Base-by-base conservation (phyloP, 2,329 filamentous ascomycete species). In the Pseudopithomyces chartarum region DNA sequence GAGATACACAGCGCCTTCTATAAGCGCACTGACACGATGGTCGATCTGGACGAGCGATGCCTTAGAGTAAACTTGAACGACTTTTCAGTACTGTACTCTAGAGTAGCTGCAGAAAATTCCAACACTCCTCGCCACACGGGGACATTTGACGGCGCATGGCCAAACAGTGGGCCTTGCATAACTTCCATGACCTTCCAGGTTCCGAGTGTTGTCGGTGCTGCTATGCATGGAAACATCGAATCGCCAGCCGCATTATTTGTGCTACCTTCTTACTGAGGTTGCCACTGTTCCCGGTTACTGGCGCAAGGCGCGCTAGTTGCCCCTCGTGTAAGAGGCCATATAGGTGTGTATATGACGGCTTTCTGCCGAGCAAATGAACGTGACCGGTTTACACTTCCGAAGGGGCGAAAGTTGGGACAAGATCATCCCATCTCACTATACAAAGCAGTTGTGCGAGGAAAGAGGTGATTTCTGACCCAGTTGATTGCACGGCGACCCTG, bases 361-460 rank as follows among this genome's bases (percentile, higher is more conserved):
- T 33, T 26, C 26, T 39, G 15, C 46, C 46, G 47, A 40, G 15
- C 22, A 50, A 50, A 50, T 50, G 47, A 50, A 32, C 34, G 17
- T 20, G 29, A 47, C 15, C 15, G 17, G 22, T 39, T 15, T 26
- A 22, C n/a, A 15, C 8, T 20, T 17, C 34, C 34, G 34, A 36
- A 36, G 15, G 19, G n/a, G 11, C 47, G 47, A 12, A 20, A 8
- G 26, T 29, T 40, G n/a, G 38, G n/a, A 10, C n/a, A 17, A 40
- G 17, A 40, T 10, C 38, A 17, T 15, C 15, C 15, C n/a, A 17
- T 17, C 19, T 19, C 34, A 36, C 15, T 36, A 26, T 34, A 39
- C 22, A 32, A n/a, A 23, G 32, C n/a, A 10, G 8, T 17, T 19
- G 13, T 40, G 15, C 11, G 20, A 15, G 17, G 12, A 20, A 42